These are phyloP conservation scores for Linum trigynum DNA, from an alignment of 345 rosid species.

Conservation along the genomic window DNA sequence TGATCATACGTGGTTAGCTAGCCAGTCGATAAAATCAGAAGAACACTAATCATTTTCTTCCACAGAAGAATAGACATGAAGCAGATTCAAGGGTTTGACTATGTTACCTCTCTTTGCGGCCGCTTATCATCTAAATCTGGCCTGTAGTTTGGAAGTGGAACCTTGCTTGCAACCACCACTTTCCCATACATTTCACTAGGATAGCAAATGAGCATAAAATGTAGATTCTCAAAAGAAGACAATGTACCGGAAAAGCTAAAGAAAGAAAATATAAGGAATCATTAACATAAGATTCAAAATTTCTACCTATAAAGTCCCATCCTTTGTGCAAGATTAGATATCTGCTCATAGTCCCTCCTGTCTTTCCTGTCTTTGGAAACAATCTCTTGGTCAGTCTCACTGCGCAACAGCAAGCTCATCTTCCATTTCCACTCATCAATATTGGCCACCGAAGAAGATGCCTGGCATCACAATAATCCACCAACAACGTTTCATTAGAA, in stretches of 20 bases:
- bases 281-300: neutral
- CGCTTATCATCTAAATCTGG: slow-evolving; percentile 98
- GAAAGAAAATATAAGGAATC: neutral
- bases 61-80: neutral
- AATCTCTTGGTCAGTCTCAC: slow-evolving; percentile 72
- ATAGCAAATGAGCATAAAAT: slow-evolving; percentile 7
- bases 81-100: slow-evolving; percentile 10
- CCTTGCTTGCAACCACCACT: slow-evolving; percentile 92
- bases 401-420: slow-evolving; percentile 61
- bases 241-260: neutral
- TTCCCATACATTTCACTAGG: slow-evolving; percentile 79
- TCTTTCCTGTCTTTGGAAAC: slow-evolving; percentile 85
- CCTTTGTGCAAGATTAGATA: slow-evolving; percentile 71
- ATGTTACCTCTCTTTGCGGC: slow-evolving; percentile 91
- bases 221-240: too few species aligned
- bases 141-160: slow-evolving; percentile 92
- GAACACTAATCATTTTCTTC: neutral
- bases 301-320: slow-evolving; percentile 86
- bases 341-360: slow-evolving; percentile 92
- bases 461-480: slow-evolving; percentile 34
- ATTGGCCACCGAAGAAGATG: slow-evolving; percentile 89
- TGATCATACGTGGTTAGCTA: neutral
- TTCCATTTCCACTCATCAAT: slow-evolving; percentile 99
- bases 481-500: neutral
- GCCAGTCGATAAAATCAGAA: neutral